phyloP scores from a whole-genome alignment of 2,329 filamentous ascomycete species.

The Neonectria sp. region DNA sequence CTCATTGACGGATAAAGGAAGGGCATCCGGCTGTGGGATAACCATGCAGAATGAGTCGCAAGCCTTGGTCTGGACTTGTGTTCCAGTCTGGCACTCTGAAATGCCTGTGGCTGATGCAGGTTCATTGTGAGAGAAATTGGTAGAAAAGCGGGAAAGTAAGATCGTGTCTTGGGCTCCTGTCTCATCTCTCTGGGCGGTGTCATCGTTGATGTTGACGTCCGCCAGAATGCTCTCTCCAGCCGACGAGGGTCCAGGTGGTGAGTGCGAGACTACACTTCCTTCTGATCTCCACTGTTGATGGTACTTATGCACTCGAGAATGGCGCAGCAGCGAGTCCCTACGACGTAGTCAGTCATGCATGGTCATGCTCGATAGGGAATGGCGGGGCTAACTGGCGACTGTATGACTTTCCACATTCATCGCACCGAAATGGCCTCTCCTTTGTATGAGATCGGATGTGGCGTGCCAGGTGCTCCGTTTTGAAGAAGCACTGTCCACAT shows the following conservation, averaged over 20 bases:
- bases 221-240: neutral
- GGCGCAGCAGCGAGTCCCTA: constrained; percentile 10
- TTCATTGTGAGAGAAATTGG: too few relatives aligned
- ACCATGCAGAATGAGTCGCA: too few relatives aligned
- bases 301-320: constrained; percentile 4
- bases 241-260: neutral
- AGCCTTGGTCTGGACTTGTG: too few relatives aligned
- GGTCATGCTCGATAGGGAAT: too few relatives aligned
- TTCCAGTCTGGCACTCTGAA: too few relatives aligned
- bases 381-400: constrained; percentile 7
- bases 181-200: neutral
- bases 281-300: neutral
- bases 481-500: constrained; percentile 21
- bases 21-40: too few relatives aligned
- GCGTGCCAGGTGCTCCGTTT: constrained; percentile 30
- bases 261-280: neutral
- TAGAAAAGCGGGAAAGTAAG: too few relatives aligned
- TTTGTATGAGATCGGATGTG: constrained; percentile 36
- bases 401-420: constrained; percentile 25
- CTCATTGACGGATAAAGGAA: too few relatives aligned
- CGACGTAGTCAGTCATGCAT: neutral
- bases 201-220: neutral
- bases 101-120: too few relatives aligned
- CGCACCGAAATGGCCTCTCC: constrained; percentile 30
- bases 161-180: too few relatives aligned